Percentiles rank a stretch among this genome's conserved stretches.
Evolutionary conservation across 805 yeast species (phyloP).

Genomic region (Metschnikowia reukaufii): DNA sequence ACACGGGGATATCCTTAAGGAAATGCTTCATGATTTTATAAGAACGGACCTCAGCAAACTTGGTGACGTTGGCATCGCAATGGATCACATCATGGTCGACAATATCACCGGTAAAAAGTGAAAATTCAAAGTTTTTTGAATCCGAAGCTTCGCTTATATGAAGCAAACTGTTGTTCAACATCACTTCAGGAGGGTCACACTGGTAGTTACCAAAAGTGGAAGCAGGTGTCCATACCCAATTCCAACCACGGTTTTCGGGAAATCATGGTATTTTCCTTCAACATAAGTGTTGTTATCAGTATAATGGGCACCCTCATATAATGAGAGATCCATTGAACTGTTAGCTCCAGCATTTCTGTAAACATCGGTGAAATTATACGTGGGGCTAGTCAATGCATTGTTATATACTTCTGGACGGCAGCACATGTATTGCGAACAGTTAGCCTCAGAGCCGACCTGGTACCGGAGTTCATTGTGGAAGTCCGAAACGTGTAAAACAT

Average conservation of each 20-base stretch:
- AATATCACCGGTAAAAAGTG: slow-evolving; percentile 71
- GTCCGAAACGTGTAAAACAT: slow-evolving; percentile 66
- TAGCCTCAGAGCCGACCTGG: slow-evolving; percentile 55
- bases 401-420: slow-evolving; percentile 55
- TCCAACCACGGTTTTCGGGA: slow-evolving; percentile 27
- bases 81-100: slow-evolving; percentile 64
- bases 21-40: slow-evolving; percentile 57
- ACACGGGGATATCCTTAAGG: slow-evolving; percentile 55
- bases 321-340: slow-evolving; percentile 22
- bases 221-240: slow-evolving; percentile 50
- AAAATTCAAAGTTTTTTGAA: slow-evolving; percentile 51
- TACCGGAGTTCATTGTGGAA: slow-evolving; percentile 62
- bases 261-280: slow-evolving; percentile 37
- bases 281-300: slow-evolving; percentile 24
- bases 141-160: slow-evolving; percentile 37
- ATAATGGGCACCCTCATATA: slow-evolving; percentile 34
- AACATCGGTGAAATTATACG: slow-evolving; percentile 33
- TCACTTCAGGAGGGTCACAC: slow-evolving; percentile 66
- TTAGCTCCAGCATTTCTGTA: slow-evolving; percentile 20
- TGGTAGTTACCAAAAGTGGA: slow-evolving; percentile 58
- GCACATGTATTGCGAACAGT: slow-evolving; percentile 57
- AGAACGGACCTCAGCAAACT: slow-evolving; percentile 67
- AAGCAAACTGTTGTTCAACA: slow-evolving; percentile 58
- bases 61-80: slow-evolving; percentile 61
- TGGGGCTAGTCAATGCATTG: slow-evolving; percentile 22